Percentiles rank a stretch among this genome's conserved stretches.
Evolutionary conservation across 805 yeast species (phyloP).

Genomic region (Nakazawaea ernobii): DNA sequence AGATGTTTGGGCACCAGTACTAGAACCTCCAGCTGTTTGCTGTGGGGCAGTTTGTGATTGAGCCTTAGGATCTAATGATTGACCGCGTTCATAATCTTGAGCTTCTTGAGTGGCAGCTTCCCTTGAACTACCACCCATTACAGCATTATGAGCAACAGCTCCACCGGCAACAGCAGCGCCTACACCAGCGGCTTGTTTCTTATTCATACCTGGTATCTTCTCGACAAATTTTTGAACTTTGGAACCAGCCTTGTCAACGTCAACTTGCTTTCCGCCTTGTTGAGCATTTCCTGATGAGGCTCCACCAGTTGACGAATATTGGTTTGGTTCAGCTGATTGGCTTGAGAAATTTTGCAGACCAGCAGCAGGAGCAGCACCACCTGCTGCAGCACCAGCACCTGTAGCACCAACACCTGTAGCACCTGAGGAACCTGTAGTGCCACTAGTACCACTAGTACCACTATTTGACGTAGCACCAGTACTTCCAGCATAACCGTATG

Average conservation of each 20-base stretch:
- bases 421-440: background rate
- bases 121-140: slow-evolving; percentile 2
- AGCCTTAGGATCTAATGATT: background rate
- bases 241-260: slow-evolving; percentile 1
- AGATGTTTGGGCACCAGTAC: background rate
- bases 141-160: slow-evolving; percentile 4
- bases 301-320: background rate
- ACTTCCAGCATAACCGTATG: slow-evolving; percentile 1
- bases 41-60: background rate
- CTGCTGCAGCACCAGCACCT: too few relatives aligned
- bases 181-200: slow-evolving; percentile 3
- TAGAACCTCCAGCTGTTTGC: background rate
- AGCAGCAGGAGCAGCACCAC: too few relatives aligned
- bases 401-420: too few relatives aligned
- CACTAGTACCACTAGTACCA: background rate
- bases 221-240: slow-evolving; percentile 3
- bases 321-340: too few relatives aligned
- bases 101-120: slow-evolving; percentile 1
- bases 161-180: slow-evolving; percentile 8
- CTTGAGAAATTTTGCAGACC: too few relatives aligned
- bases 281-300: background rate
- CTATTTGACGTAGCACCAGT: background rate
- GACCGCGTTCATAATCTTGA: background rate
- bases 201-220: slow-evolving; percentile 6
- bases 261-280: background rate